Conservation (phyloP, 2,329 filamentous ascomycete genomes). For the Thermochaetoides dissita region DNA sequence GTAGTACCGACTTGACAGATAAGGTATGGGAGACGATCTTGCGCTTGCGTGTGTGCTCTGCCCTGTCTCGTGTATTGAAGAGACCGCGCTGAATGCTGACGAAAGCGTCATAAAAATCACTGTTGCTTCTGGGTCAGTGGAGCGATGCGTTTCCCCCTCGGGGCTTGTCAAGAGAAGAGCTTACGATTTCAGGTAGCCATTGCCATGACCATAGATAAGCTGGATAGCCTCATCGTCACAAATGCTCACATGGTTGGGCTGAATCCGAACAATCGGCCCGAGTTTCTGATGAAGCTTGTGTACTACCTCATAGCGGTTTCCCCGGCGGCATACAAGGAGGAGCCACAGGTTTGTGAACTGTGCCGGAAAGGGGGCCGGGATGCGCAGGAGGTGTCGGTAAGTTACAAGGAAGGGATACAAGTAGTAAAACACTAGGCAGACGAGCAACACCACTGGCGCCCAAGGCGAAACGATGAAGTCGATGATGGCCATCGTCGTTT, state of each 20-base stretch:
- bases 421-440: constrained; percentile 38
- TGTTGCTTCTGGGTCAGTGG: constrained; percentile 19
- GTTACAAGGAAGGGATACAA: constrained; percentile 47
- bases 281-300: constrained; percentile 60
- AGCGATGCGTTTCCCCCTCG: neutral
- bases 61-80: constrained; percentile 76
- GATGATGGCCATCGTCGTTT: constrained; percentile 13
- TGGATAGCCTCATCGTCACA: constrained; percentile 68
- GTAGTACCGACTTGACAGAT: constrained; percentile 61
- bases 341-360: constrained; percentile 72
- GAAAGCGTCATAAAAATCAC: constrained; percentile 82
- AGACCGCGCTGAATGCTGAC: constrained; percentile 74
- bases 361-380: constrained; percentile 50
- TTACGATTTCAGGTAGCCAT: constrained; percentile 59
- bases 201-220: constrained; percentile 65
- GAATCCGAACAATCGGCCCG: constrained; percentile 68
- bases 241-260: constrained; percentile 72
- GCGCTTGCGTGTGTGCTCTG: constrained; percentile 74
- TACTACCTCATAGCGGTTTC: constrained; percentile 50
- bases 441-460: constrained; percentile 30
- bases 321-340: constrained; percentile 49
- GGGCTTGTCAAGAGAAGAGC: constrained; percentile 12
- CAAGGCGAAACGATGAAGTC: constrained; percentile 28
- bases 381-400: constrained; percentile 31
- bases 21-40: constrained; percentile 84